These are phyloP conservation scores for Biscogniauxia sp. DNA, from an alignment of 2,329 filamentous ascomycete genomes.

Conservation along the genomic window DNA sequence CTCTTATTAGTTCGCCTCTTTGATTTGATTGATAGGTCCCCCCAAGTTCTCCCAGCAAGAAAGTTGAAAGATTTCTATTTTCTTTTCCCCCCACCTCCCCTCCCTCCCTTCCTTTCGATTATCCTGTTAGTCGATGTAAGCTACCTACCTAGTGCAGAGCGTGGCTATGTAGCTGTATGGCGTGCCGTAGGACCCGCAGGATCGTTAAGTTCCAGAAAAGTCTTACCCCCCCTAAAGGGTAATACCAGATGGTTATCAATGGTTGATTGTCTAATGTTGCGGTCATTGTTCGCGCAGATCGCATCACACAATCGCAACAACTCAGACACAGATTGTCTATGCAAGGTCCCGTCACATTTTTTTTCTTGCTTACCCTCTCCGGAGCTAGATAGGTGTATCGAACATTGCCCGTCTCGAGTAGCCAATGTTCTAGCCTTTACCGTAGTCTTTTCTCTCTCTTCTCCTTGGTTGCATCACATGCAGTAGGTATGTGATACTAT, in stretches of 20 bases:
- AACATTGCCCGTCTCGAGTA: background rate
- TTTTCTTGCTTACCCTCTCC: background rate
- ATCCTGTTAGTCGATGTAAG: too few relatives aligned
- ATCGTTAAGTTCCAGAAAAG: background rate
- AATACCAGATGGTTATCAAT: background rate
- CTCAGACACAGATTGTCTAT: background rate
- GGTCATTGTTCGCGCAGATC: background rate
- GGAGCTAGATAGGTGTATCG: background rate
- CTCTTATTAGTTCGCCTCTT: too few relatives aligned
- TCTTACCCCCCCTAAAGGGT: background rate
- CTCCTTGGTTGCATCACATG: too few relatives aligned
- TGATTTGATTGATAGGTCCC: too few relatives aligned
- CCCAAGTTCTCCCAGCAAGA: too few relatives aligned
- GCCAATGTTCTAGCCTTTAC: too few relatives aligned
- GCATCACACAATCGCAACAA: background rate
- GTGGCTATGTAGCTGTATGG: background rate
- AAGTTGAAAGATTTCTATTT: too few relatives aligned
- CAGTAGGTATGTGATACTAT: too few relatives aligned
- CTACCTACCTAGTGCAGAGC: background rate
- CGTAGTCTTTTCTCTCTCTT: too few relatives aligned
- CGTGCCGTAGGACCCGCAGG: background rate
- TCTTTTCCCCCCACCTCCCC: too few relatives aligned
- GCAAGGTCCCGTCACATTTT: background rate
- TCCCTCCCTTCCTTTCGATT: too few relatives aligned
- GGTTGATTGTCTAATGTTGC: background rate